Evolutionary conservation across 1,284 basidiomycete genomes (phyloP), one percentile per base, ranked within the genome.

Genomic region (Veloporphyrellus conicus): DNA sequence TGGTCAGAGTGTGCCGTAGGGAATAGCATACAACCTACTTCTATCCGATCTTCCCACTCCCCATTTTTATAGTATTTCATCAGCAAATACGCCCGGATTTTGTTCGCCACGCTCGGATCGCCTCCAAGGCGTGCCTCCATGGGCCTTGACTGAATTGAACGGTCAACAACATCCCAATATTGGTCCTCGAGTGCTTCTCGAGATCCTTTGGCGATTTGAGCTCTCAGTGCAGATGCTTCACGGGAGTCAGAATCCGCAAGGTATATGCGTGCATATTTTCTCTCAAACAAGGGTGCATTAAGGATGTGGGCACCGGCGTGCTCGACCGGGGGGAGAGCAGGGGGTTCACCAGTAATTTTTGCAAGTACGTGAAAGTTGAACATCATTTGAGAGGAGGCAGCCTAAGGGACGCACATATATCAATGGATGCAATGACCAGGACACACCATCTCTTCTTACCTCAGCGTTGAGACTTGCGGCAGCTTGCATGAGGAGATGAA

Each of bases 81-180:
- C 31, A 87, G 74, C 23, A 93, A 72, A 65, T 89, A 96, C 1
- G 91, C 92, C 22, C 91, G 76, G 29, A 97, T 83, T 65, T 90
- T 93, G 72, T 97, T 96, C 18, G 84, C 76, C 12, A 93, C 77
- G 46, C 89, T 91, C 0, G 95, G 96, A 48, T 93, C 86, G 27
- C 95, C 95, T 23, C 96, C 96, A 4, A 98, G 76, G 40, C 82
- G 78, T 2, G 95, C 95, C 59, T 96, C 89, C 48, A 82, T 77
- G 0, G 93, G 90, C 20, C 90, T 75, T 9, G 87, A 78, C 47
- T 88, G 85, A n/a, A 98, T 79, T 0, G 87, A 88, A 37, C 85
- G 78, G 57, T 95, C 92, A 48, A 99, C 68, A 45, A 93, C 78
- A 45, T 85, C 80, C 78, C 87, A 90, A 63, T 91, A 96, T 59